Base-by-base conservation (phyloP, 208 protist species). In the Leishmania tropica region DNA sequence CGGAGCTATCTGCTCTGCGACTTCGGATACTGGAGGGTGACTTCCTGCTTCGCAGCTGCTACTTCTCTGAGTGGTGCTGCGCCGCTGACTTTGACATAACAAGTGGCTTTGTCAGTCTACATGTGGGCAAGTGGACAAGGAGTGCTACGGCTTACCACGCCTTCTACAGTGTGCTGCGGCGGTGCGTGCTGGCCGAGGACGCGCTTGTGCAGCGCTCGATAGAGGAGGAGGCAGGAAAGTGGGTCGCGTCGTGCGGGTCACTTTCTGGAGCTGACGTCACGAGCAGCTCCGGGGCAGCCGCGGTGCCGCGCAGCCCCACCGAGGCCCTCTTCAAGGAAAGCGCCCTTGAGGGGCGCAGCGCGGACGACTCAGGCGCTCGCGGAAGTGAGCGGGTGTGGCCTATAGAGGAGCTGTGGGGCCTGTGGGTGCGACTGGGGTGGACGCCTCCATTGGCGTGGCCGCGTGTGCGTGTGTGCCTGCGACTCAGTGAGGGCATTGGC, bases 31-130 rank as follows among this genome's bases (percentile, higher is more conserved):
- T 86, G 40, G 58, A 81, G 47, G 3, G 75, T 7, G 10, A 45
- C 48, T 79, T 80, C 28, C 45, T 86, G 60, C 21, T 42, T 6
- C 72, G 67, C 73, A 82, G 83, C 60, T 79, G 56, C 17, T 83
- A 77, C 54, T 86, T 86, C 47, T 82, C 83, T 5, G 35, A 3
- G 62, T 86, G 83, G 83, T 86, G 83, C 65, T 86, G 83, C 56
- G 37, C 28, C 4, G 48, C 54, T 35, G 83, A 86, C 60, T 86
- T 86, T 24, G 83, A 86, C 54, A 70, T 80, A 17, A 83, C 83
- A 37, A 11, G 31, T 1, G 7, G 0, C 8, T 78, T 65, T 78
- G 7, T 37, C 21, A 8, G 37, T 75, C n/a, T 42, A 28, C 17
- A 10, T n/a, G 24, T 13, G 53, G 65, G 28, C 21, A 54, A 35